These are phyloP conservation scores for Datisca glomerata DNA, from an alignment of 306 rosid genomes.

Conservation along the genomic window DNA sequence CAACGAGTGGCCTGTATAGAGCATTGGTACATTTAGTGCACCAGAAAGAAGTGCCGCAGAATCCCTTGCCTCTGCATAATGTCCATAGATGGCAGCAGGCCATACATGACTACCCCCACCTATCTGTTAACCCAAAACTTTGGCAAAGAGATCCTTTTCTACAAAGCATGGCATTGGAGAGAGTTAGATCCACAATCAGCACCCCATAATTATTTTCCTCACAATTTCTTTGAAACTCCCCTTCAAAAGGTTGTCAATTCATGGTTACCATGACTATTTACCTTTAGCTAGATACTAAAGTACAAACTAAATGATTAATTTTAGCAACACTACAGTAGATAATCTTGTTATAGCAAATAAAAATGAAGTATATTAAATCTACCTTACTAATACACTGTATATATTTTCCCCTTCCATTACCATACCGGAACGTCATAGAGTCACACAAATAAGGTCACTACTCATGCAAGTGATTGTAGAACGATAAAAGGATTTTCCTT, in stretches of 20 bases:
- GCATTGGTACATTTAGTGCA: slow-evolving; percentile 89
- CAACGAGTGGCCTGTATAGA: slow-evolving; percentile 95
- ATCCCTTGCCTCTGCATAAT: slow-evolving; percentile 99
- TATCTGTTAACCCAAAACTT: slow-evolving; percentile 82
- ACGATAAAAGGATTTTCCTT: slow-evolving; percentile 40
- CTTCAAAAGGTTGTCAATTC: too few relatives aligned
- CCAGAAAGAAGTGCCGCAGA: slow-evolving; percentile 90
- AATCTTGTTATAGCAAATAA: neutral
- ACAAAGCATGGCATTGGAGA: slow-evolving; percentile 4
- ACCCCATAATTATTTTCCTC: slow-evolving; percentile 5
- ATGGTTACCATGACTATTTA: too few relatives aligned
- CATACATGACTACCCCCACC: slow-evolving; percentile 72
- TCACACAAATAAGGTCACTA: neutral
- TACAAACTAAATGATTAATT: neutral
- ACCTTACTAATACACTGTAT: slow-evolving; percentile 82
- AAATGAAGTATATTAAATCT: slow-evolving; percentile 2
- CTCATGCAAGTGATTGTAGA: neutral
- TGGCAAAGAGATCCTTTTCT: slow-evolving; percentile 3
- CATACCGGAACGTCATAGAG: too few relatives aligned
- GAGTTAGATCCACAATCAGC: slow-evolving; percentile 3
- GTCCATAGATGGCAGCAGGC: slow-evolving; percentile 97
- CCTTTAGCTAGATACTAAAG: too few relatives aligned
- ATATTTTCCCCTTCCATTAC: slow-evolving; percentile 79
- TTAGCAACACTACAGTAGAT: neutral
- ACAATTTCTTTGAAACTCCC: too few relatives aligned